phyloP scores from a whole-genome alignment of 345 rosid species.

The Toxicodendron radicans region DNA sequence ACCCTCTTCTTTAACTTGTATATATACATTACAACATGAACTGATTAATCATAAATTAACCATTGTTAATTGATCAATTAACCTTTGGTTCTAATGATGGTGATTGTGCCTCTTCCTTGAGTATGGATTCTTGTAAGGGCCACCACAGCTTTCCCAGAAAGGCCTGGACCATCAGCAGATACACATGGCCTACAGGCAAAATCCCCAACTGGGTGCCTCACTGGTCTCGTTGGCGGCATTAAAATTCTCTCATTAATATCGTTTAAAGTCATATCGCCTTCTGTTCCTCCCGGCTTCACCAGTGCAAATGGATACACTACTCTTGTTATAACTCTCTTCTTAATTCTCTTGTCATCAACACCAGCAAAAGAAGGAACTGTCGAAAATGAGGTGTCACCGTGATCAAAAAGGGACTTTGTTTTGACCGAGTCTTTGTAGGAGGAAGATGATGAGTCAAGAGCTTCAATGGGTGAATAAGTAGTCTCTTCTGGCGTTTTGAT shows the following conservation, averaged over 20 bases:
- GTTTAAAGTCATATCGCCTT: conserved; percentile 75
- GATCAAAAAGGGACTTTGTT: conserved; percentile 25
- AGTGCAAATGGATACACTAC: conserved; percentile 90
- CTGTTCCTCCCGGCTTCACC: conserved; percentile 91
- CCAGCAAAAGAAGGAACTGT: not conserved
- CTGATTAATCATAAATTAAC: not conserved
- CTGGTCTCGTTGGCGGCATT: conserved; percentile 84
- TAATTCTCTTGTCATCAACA: conserved; percentile 29
- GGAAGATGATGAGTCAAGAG: conserved; percentile 47
- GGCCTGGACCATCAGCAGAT: conserved; percentile 68
- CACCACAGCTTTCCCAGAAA: conserved; percentile 91
- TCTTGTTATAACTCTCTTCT: conserved; percentile 45
- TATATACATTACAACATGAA: too few species aligned
- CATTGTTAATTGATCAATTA: conserved; percentile 21
- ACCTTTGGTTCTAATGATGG: conserved; percentile 94
- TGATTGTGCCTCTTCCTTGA: conserved; percentile 91
- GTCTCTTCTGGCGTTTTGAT: conserved; percentile 47
- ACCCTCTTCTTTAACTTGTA: too few species aligned
- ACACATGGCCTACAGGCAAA: conserved; percentile 79
- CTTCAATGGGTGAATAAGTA: conserved; percentile 25
- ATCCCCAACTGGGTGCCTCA: conserved; percentile 93
- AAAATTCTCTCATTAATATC: conserved; percentile 81
- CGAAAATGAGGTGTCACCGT: conserved; percentile 15
- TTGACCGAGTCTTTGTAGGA: conserved; percentile 37
- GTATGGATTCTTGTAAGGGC: conserved; percentile 93